Evolutionary conservation across 441 rosid genomes (phyloP), one percentile per base, ranked within the genome.

Genomic region (Syzygium malaccense): DNA sequence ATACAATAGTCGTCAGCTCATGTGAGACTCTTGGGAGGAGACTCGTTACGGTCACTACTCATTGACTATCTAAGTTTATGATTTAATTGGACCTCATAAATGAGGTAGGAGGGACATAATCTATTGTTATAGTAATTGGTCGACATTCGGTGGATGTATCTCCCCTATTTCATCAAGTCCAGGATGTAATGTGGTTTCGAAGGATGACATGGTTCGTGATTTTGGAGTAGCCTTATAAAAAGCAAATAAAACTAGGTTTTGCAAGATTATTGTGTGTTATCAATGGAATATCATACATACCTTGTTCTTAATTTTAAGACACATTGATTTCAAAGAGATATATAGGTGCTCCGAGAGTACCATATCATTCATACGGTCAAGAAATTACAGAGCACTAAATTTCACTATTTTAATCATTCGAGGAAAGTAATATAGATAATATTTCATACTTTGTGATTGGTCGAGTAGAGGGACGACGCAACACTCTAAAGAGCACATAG

Each of bases 1-100:
- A 37, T 20, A 20, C 0, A 23, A 20, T 17, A 37, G 4, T n/a
- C 6, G 20, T 25, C 51, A 0, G 4, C 14, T 12, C 48, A 75
- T 37, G n/a, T 37, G 51, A 75, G 51, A 37, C 83, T 20, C 10
- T 3, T 75, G 17, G 26, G 14, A 75, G 4, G 51, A 75, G 51
- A 23, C 51, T 75, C 28, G 1, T 25, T 25, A 37, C 4, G 8
- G n/a, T 75, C n/a, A 20, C n/a, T 1, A 1, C 12, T 68, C 45
- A 5, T 19, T 68, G 48, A 68, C 1, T 4, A 0, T 18, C 0
- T 18, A 13, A 66, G 14, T 66, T 32, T 66, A 19, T 33, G 48
- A 18, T 68, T 19, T 68, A 68, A 37, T 23, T 20, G 51, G 32
- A 60, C 17, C 32, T 60, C 32, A 28, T 14, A 2, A 28, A 13